Evolutionary conservation across 768 basidiomycete species (phyloP).

Genomic region (Boletus rufocinnamomeus): DNA sequence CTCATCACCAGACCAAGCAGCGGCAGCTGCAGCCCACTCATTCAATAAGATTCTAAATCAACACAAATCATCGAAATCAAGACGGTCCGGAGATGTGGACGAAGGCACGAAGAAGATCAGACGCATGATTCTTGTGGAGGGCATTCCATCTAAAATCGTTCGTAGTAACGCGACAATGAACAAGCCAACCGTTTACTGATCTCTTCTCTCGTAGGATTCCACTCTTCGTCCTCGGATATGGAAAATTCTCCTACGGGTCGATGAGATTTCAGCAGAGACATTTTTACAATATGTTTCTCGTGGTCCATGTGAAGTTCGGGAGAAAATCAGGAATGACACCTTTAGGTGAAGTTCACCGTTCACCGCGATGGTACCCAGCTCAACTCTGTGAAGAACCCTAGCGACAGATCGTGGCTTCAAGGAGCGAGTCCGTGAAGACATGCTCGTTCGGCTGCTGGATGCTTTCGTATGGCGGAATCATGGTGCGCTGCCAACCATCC

Average conservation of each 20-base stretch:
- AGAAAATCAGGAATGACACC: constrained; percentile 96
- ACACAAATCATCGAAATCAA: constrained; percentile 66
- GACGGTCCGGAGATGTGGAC: constrained; percentile 64
- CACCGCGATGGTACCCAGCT: neutral
- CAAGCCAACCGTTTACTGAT: constrained; percentile 6
- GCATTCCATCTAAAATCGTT: constrained; percentile 79
- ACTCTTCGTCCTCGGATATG: constrained; percentile 90
- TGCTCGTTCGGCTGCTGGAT: constrained; percentile 94
- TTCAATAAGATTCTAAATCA: constrained; percentile 81
- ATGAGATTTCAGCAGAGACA: constrained; percentile 71
- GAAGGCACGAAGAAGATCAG: constrained; percentile 86
- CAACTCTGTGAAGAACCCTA: constrained; percentile 57
- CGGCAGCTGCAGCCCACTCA: constrained; percentile 57
- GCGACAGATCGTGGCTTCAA: constrained; percentile 98
- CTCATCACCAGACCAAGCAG: constrained; percentile 29
- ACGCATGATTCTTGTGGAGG: constrained; percentile 86
- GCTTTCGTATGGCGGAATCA: constrained; percentile 97
- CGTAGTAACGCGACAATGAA: constrained; percentile 31
- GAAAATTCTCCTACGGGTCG: constrained; percentile 89
- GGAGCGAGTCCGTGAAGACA: constrained; percentile 93
- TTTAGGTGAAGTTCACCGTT: constrained; percentile 63
- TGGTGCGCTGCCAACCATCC: constrained; percentile 45
- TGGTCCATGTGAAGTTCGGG: constrained; percentile 83
- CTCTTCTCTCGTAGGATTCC: constrained; percentile 53
- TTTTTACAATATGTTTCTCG: constrained; percentile 79